phyloP scores from a whole-genome alignment of 2,329 filamentous ascomycete genomes.

The Sphaerostilbella broomeana region DNA sequence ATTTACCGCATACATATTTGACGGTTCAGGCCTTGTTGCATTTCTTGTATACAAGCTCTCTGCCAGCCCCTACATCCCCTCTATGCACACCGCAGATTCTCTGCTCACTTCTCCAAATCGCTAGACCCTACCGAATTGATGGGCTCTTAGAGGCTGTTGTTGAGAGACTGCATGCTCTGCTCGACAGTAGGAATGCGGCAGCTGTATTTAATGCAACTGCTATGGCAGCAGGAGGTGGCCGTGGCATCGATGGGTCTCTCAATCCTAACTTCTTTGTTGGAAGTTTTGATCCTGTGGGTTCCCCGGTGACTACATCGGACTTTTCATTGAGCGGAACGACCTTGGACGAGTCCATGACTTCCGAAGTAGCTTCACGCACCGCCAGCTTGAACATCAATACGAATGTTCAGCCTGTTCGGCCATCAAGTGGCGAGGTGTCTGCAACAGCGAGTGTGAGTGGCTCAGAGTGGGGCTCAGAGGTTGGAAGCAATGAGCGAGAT shows the following conservation, averaged over 20 bases:
- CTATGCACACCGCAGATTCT: conserved; percentile 92
- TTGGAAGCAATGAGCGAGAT: conserved; percentile 44
- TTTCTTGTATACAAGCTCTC: conserved; percentile 86
- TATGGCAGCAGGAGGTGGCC: conserved; percentile 92
- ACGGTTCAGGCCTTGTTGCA: conserved; percentile 87
- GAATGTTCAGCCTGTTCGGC: conserved; percentile 30
- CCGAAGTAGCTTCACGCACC: conserved; percentile 29
- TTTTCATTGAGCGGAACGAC: conserved; percentile 28
- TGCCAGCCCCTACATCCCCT: conserved; percentile 67
- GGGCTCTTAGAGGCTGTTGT: conserved; percentile 89
- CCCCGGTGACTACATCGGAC: conserved; percentile 28
- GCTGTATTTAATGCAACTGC: conserved; percentile 97
- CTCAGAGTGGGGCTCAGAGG: conserved; percentile 51
- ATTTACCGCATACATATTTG: conserved; percentile 84
- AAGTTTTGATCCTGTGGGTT: conserved; percentile 37
- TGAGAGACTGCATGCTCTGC: conserved; percentile 77
- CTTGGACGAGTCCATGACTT: conserved; percentile 23
- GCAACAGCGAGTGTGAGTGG: conserved; percentile 46
- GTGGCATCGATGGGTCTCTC: conserved; percentile 64
- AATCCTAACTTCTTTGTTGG: conserved; percentile 58
- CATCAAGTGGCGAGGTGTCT: conserved; percentile 43
- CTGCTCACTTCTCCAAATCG: conserved; percentile 88
- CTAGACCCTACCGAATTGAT: conserved; percentile 87
- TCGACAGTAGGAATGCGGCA: conserved; percentile 90
- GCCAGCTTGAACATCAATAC: conserved; percentile 41